Conservation (phyloP, 345 rosid species). For the Euphorbia lathyris region DNA sequence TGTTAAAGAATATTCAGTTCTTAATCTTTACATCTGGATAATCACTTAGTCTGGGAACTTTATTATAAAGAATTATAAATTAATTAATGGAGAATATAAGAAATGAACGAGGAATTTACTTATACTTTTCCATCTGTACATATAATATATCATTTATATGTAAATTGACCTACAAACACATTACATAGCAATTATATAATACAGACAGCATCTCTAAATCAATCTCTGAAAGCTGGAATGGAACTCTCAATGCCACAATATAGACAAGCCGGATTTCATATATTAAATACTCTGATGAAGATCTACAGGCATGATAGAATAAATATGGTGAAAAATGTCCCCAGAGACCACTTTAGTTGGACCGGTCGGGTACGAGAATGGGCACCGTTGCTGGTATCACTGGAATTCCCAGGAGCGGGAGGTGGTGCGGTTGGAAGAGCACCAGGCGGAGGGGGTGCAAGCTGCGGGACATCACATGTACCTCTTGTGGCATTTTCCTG, state of each 20-base stretch:
- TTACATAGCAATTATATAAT: neutral
- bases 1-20: neutral
- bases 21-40: constrained; percentile 6
- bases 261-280: neutral
- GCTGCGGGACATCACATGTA: constrained; percentile 64
- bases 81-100: neutral
- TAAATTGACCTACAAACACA: neutral
- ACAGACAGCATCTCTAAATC: neutral
- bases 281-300: neutral
- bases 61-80: neutral
- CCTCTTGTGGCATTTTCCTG: constrained; percentile 77
- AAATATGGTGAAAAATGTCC: constrained; percentile 29
- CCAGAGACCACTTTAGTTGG: constrained; percentile 32
- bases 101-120: neutral
- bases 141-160: neutral
- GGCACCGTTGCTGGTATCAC: constrained; percentile 27
- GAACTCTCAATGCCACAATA: neutral
- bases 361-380: constrained; percentile 16
- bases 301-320: constrained; percentile 28
- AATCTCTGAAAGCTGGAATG: neutral
- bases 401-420: constrained; percentile 2
- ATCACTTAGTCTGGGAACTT: neutral
- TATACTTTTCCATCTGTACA: neutral
- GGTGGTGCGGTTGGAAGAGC: constrained; percentile 24
- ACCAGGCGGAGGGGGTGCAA: constrained; percentile 76